phyloP scores from a whole-genome alignment of 2,329 filamentous ascomycete genomes.

The Coniosporium tulheliwenetii region DNA sequence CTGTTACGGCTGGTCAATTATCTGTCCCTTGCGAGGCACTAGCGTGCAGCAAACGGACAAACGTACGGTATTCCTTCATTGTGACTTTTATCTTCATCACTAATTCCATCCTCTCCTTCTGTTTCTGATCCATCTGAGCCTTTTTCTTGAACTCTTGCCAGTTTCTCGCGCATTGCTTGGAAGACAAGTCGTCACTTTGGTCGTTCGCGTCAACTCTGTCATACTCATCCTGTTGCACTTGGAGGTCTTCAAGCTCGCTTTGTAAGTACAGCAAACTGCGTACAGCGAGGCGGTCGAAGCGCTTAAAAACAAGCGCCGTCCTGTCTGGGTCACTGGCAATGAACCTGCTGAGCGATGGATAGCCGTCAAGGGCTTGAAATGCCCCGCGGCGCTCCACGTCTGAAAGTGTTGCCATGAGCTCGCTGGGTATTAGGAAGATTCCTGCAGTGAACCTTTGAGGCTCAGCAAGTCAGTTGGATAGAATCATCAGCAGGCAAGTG shows the following conservation, averaged over 20 bases:
- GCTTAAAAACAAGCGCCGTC: slow-evolving; percentile 5
- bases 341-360: background rate
- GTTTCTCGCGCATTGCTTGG: too few species aligned
- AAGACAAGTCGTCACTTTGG: too few species aligned
- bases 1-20: too few species aligned
- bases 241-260: slow-evolving; percentile 2
- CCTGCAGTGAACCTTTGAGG: background rate
- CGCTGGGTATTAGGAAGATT: background rate
- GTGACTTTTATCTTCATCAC: too few species aligned
- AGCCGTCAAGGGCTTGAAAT: background rate
- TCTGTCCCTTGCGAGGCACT: too few species aligned
- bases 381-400: background rate
- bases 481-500: background rate
- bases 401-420: background rate
- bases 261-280: slow-evolving; percentile 2
- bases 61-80: too few species aligned
- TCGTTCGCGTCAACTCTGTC: background rate
- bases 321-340: slow-evolving; percentile 5
- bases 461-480: background rate
- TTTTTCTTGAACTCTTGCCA: too few species aligned
- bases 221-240: background rate
- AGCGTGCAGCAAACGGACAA: too few species aligned
- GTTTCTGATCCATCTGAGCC: too few species aligned
- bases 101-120: too few species aligned
- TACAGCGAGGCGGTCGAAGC: slow-evolving; percentile 2